phyloP scores from a whole-genome alignment of 2,329 filamentous ascomycete genomes.

The Teratosphaeria viscida region DNA sequence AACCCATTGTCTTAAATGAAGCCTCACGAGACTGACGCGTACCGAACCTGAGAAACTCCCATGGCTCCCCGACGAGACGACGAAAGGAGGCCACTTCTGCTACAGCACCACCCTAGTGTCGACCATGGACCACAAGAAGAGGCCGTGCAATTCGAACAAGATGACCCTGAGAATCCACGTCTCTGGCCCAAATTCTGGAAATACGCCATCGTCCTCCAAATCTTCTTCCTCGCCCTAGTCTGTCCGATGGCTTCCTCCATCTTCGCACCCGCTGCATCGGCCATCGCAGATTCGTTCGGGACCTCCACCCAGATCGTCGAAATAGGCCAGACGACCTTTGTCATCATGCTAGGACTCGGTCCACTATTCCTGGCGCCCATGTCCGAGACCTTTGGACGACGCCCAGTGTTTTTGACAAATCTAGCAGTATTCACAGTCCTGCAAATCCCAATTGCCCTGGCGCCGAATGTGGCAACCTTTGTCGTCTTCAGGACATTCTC shows the following conservation, averaged over 20 bases:
- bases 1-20: too few relatives aligned
- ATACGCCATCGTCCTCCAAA: not conserved
- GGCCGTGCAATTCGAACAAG: not conserved
- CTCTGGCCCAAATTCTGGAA: not conserved
- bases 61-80: not conserved
- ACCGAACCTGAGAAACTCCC: too few relatives aligned
- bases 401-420: constrained; percentile 33
- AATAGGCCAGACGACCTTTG: constrained; percentile 38
- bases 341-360: constrained; percentile 38
- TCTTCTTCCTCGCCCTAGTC: not conserved
- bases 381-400: constrained; percentile 37
- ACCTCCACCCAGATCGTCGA: constrained; percentile 31
- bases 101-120: not conserved
- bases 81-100: not conserved
- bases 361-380: constrained; percentile 37
- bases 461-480: constrained; percentile 34
- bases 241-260: not conserved
- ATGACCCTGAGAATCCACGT: not conserved
- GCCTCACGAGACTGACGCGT: too few relatives aligned
- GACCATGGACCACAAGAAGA: not conserved
- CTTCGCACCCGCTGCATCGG: not conserved
- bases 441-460: constrained; percentile 36
- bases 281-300: constrained; percentile 34
- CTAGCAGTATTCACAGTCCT: constrained; percentile 35
- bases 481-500: constrained; percentile 34